Conservation (phyloP, 140 eudicot genomes). For the Cichorium intybus region DNA sequence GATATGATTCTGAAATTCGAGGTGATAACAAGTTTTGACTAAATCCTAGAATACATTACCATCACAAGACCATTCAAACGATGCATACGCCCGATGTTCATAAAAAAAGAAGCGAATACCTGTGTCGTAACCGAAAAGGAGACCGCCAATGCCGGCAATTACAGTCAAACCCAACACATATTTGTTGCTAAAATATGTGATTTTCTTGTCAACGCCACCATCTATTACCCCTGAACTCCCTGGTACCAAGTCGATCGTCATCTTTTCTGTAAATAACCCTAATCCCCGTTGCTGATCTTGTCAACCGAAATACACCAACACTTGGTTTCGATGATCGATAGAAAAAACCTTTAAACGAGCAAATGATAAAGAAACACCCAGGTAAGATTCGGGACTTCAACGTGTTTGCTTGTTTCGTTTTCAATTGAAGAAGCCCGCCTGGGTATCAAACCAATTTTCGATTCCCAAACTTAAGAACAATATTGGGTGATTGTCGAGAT, state of each 20-base stretch:
- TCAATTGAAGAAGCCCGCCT: not conserved
- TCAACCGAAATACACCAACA: not conserved
- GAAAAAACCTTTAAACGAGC: constrained; percentile 5
- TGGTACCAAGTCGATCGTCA: constrained; percentile 58
- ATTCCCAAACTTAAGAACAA: not conserved
- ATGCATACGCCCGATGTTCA: not conserved
- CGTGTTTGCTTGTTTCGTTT: constrained; percentile 1
- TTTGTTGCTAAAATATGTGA: constrained; percentile 68
- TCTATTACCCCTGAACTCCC: constrained; percentile 67
- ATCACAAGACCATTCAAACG: not conserved
- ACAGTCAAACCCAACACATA: constrained; percentile 78
- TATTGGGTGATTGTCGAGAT: constrained; percentile 9
- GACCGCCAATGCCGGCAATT: constrained; percentile 90
- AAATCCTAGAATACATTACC: not conserved
- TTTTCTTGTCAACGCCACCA: constrained; percentile 34
- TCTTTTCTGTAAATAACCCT: constrained; percentile 12
- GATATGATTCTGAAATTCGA: not conserved
- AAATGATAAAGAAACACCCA: constrained; percentile 18
- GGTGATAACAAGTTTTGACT: not conserved
- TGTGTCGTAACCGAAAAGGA: constrained; percentile 90
- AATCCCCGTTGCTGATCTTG: not conserved
- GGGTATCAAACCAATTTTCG: constrained; percentile 1
- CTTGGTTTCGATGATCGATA: not conserved
- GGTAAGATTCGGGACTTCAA: not conserved
- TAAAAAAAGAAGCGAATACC: constrained; percentile 32